Conservation (phyloP, 1,139 yeast species). For the Blastobotrys raffinosifermentans region DNA sequence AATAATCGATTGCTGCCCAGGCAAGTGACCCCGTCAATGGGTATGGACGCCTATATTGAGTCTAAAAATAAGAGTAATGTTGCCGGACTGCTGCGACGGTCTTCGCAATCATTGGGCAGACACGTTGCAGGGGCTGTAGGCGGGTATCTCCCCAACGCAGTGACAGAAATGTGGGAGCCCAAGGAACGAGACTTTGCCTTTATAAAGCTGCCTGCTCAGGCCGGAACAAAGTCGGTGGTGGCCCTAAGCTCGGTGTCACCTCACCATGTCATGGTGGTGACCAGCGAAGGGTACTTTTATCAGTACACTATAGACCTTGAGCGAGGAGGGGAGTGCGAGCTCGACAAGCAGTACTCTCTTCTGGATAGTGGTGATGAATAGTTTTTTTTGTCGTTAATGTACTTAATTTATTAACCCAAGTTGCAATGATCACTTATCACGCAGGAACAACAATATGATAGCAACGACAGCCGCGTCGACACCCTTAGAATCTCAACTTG, state of each 20-base stretch:
- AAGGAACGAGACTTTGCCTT: conserved; percentile 86
- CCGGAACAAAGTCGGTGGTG: conserved; percentile 34
- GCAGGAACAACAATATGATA: too few relatives aligned
- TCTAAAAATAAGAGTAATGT: conserved; percentile 13
- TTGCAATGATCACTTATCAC: too few relatives aligned
- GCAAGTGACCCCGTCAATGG: conserved; percentile 9
- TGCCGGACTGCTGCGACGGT: conserved; percentile 36
- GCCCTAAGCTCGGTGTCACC: conserved; percentile 41
- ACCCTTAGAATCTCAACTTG: too few relatives aligned
- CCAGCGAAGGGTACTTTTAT: conserved; percentile 81
- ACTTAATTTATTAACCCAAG: too few relatives aligned
- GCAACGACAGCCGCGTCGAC: too few relatives aligned
- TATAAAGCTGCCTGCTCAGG: conserved; percentile 65
- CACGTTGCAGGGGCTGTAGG: conserved; percentile 89
- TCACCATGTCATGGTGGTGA: conserved; percentile 69
- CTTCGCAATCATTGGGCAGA: conserved; percentile 55
- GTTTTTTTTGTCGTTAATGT: too few relatives aligned
- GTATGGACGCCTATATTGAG: conserved; percentile 15
- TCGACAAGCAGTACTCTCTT: conserved; percentile 60
- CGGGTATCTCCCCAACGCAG: conserved; percentile 74
- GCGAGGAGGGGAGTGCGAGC: conserved; percentile 88
- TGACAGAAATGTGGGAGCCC: conserved; percentile 84
- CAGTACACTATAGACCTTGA: conserved; percentile 84
- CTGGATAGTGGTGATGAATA: conserved; percentile 22
- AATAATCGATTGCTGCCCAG: neutral